Conservation (phyloP, 2,329 filamentous ascomycete genomes). For the Dactylellina leptospora region DNA sequence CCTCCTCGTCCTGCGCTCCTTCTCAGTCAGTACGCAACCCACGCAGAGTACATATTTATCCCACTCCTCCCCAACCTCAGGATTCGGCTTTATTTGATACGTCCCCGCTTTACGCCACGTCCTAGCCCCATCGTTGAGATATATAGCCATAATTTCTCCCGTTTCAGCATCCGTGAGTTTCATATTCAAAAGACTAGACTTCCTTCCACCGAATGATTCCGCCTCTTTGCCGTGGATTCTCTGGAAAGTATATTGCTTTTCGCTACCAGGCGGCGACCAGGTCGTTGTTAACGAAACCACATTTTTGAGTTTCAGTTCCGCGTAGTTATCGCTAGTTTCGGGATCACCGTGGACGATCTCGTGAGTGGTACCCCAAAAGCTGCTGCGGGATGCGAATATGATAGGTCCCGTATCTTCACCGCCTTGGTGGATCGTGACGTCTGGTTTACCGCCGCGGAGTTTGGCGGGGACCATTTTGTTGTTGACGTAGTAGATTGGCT, state of each 20-base stretch:
- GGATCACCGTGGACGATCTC: slow-evolving; percentile 30
- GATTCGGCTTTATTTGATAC: slow-evolving; percentile 41
- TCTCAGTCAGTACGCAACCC: slow-evolving; percentile 39
- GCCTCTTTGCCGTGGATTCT: slow-evolving; percentile 37
- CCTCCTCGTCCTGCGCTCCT: slow-evolving; percentile 35
- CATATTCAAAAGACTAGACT: slow-evolving; percentile 23
- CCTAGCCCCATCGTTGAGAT: slow-evolving; percentile 31
- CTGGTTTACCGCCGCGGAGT: slow-evolving; percentile 32
- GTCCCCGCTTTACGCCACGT: slow-evolving; percentile 43
- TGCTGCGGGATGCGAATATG: slow-evolving; percentile 32
- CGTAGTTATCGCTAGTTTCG: not conserved
- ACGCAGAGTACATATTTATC: slow-evolving; percentile 28
- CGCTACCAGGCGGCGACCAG: slow-evolving; percentile 35
- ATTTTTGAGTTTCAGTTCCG: slow-evolving; percentile 27
- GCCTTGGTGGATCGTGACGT: slow-evolving; percentile 27
- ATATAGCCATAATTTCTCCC: slow-evolving; percentile 38
- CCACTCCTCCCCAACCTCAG: slow-evolving; percentile 30
- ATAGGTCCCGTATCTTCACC: slow-evolving; percentile 9
- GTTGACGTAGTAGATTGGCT: slow-evolving; percentile 20
- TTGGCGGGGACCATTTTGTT: slow-evolving; percentile 27
- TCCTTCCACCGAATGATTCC: slow-evolving; percentile 25
- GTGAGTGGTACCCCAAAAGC: slow-evolving; percentile 19
- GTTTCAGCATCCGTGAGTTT: slow-evolving; percentile 41
- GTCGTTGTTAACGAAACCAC: slow-evolving; percentile 31
- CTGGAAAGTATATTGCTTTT: slow-evolving; percentile 35